phyloP scores from a whole-genome alignment of 371 early-diverging fungal genomes.

The Rhizopus arrhizus region DNA sequence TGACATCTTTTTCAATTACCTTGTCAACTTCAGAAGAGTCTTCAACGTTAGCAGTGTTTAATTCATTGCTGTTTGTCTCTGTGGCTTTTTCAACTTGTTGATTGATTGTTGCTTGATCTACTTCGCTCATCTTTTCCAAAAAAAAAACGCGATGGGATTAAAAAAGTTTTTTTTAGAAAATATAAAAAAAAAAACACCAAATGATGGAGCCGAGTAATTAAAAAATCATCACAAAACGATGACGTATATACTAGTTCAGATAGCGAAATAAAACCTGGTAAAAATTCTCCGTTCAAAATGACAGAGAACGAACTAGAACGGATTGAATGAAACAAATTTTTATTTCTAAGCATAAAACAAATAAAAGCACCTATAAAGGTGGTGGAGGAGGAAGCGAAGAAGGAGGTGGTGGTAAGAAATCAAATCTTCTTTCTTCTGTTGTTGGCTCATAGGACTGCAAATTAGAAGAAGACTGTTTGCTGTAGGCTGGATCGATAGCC shows the following conservation, averaged over 20 bases:
- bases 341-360: too few species aligned
- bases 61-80: not conserved
- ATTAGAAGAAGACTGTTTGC: not conserved
- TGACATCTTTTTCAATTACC: conserved; percentile 20
- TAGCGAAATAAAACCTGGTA: too few species aligned
- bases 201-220: too few species aligned
- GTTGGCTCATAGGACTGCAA: not conserved
- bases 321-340: too few species aligned
- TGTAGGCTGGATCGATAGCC: not conserved
- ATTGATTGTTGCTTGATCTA: not conserved
- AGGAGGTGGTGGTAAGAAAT: not conserved
- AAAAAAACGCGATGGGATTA: not conserved
- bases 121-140: not conserved
- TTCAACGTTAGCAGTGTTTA: conserved; percentile 6
- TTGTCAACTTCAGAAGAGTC: conserved; percentile 39
- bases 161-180: too few species aligned
- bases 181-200: too few species aligned
- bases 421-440: not conserved
- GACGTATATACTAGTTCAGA: too few species aligned
- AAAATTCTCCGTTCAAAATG: too few species aligned
- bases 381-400: not conserved
- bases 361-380: not conserved
- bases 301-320: too few species aligned
- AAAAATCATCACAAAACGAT: too few species aligned
- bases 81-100: not conserved